Conservation (phyloP, 1,284 basidiomycete genomes). For the Takashimella tepidaria region DNA sequence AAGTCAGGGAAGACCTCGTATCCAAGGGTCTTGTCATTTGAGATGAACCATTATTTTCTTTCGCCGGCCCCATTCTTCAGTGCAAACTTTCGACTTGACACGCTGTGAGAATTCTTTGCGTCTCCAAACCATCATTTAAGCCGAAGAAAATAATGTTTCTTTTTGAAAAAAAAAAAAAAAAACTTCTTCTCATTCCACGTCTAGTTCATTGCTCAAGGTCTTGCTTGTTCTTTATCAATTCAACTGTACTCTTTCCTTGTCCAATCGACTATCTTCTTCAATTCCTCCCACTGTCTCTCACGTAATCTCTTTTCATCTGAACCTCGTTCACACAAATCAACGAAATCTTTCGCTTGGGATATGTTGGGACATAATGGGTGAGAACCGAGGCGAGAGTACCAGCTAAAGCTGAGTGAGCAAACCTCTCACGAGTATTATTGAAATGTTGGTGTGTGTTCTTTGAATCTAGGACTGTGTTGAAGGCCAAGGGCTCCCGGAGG, state of each 20-base stretch:
- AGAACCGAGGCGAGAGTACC: conserved; percentile 29
- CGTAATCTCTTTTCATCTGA: conserved; percentile 15
- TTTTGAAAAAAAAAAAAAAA: too few species aligned
- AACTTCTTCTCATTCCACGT: too few species aligned
- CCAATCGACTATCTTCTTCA: conserved; percentile 39
- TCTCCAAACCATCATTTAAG: too few species aligned
- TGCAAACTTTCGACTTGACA: too few species aligned
- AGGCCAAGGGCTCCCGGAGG: too few species aligned
- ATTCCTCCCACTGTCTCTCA: conserved; percentile 40
- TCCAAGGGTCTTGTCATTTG: background rate
- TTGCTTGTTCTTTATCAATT: too few species aligned
- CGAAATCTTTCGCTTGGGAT: conserved; percentile 33
- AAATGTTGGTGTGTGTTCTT: background rate
- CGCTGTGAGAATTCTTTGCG: too few species aligned
- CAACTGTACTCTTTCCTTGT: conserved; percentile 30
- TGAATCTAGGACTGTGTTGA: background rate
- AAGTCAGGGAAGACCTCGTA: background rate
- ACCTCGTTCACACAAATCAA: conserved; percentile 36
- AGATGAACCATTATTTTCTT: too few species aligned
- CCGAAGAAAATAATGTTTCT: too few species aligned
- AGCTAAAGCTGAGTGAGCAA: conserved; percentile 22
- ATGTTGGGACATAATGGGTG: conserved; percentile 32
- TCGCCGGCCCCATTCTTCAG: too few species aligned
- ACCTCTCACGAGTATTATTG: too few species aligned
- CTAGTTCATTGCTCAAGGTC: too few species aligned